A percentile compares a stretch with the other conserved stretches of the same genome.
These are phyloP conservation scores for Neopestalotiopsis clavispora DNA, from an alignment of 2,329 filamentous ascomycete genomes.

Conservation along the genomic window DNA sequence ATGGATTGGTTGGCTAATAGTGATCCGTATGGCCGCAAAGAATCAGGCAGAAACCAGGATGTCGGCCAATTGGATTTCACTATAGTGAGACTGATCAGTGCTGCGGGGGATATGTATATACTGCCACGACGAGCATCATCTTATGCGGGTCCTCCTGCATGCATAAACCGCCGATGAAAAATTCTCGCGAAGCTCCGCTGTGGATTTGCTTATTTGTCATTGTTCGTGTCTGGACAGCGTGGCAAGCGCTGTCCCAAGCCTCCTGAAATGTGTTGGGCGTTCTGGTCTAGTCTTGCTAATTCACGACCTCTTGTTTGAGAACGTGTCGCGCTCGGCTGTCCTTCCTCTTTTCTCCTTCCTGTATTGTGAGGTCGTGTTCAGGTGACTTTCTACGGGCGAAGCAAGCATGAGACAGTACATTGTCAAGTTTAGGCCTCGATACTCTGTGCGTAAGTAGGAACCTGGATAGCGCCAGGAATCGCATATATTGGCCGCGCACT, in stretches of 20 bases:
- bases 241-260: neutral
- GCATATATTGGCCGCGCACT: neutral
- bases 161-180: neutral
- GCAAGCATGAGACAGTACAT: neutral
- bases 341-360: too few species aligned
- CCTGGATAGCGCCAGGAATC: neutral
- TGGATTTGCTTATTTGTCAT: neutral
- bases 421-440: neutral
- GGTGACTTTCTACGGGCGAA: neutral
- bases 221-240: neutral
- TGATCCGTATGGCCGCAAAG: too few species aligned
- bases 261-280: neutral
- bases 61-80: too few species aligned
- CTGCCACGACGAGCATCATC: neutral
- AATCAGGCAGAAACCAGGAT: too few species aligned
- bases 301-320: too few species aligned
- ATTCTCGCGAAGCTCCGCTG: neutral
- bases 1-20: too few species aligned
- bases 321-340: too few species aligned
- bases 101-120: neutral
- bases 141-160: neutral
- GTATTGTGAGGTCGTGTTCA: neutral
- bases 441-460: neutral
- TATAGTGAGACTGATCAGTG: neutral
- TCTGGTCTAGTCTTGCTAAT: too few species aligned